phyloP scores from a whole-genome alignment of 2,329 filamentous ascomycete genomes.

The Fusarium avenaceum region DNA sequence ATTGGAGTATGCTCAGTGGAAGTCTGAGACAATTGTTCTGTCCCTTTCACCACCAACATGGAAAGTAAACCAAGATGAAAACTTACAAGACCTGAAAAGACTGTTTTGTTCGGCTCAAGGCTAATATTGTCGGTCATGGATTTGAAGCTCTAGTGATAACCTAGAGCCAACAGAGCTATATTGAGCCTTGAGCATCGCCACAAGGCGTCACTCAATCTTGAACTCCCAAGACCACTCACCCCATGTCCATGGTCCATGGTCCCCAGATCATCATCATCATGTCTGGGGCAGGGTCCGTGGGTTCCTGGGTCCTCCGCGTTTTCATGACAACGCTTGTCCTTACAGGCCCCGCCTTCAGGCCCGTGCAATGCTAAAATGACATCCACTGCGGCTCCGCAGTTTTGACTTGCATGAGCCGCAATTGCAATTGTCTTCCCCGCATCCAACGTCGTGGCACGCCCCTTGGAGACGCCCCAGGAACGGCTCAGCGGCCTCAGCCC shows the following conservation, averaged over 20 bases:
- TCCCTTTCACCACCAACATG: constrained; percentile 34
- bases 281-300: constrained; percentile 44
- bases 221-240: constrained; percentile 6
- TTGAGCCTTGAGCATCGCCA: constrained; percentile 29
- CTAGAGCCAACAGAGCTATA: constrained; percentile 15
- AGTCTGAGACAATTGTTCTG: constrained; percentile 26
- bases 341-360: constrained; percentile 34
- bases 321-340: constrained; percentile 43
- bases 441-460: constrained; percentile 43
- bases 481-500: too few species aligned
- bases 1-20: constrained; percentile 10
- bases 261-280: constrained; percentile 25
- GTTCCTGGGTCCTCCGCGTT: constrained; percentile 46
- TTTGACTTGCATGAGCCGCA: constrained; percentile 52
- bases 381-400: constrained; percentile 51
- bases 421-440: constrained; percentile 49
- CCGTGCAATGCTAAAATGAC: constrained; percentile 35
- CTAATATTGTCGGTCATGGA: neutral
- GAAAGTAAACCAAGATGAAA: constrained; percentile 9
- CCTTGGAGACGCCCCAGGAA: constrained; percentile 29
- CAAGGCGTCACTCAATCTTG: constrained; percentile 29
- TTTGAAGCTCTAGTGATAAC: neutral
- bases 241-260: constrained; percentile 1
- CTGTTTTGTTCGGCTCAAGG: neutral
- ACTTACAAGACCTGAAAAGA: neutral